These are phyloP conservation scores for Hemisphaericaspora nanyangensis DNA, from an alignment of 805 yeast genomes.

Conservation along the genomic window DNA sequence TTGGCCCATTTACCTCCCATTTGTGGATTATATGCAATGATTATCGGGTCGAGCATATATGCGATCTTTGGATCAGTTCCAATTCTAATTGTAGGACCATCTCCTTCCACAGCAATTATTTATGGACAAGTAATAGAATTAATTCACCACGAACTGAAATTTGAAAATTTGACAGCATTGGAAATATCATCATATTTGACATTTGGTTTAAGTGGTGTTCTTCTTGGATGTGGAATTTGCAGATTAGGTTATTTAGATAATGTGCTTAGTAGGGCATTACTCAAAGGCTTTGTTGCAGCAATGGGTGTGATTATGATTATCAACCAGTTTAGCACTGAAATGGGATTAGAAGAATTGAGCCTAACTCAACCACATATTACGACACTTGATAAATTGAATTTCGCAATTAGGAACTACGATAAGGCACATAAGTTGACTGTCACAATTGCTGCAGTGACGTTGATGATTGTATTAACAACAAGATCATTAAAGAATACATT, in stretches of 20 bases:
- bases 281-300: conserved; percentile 82
- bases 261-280: conserved; percentile 68
- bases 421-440: conserved; percentile 14
- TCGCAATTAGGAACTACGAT: conserved; percentile 8
- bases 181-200: conserved; percentile 62
- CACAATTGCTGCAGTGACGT: conserved; percentile 17
- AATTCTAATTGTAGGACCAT: conserved; percentile 87
- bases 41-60: conserved; percentile 76
- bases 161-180: conserved; percentile 39
- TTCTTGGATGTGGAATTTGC: conserved; percentile 64
- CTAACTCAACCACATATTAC: conserved; percentile 18
- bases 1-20: conserved; percentile 81
- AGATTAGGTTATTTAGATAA: conserved; percentile 81
- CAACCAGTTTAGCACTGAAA: conserved; percentile 47
- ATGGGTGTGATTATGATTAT: conserved; percentile 81
- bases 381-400: conserved; percentile 18
- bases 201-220: conserved; percentile 63
- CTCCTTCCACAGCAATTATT: conserved; percentile 80
- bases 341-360: conserved; percentile 23
- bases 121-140: conserved; percentile 72
- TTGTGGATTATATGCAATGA: conserved; percentile 72
- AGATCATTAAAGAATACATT: conserved; percentile 16
- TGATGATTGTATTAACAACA: conserved; percentile 17
- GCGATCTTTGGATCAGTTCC: conserved; percentile 82
- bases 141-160: conserved; percentile 18